Percentiles rank a stretch among this genome's conserved stretches.
These are phyloP conservation scores for Glycine tomentella DNA, from an alignment of 306 rosid genomes.

Conservation along the genomic window DNA sequence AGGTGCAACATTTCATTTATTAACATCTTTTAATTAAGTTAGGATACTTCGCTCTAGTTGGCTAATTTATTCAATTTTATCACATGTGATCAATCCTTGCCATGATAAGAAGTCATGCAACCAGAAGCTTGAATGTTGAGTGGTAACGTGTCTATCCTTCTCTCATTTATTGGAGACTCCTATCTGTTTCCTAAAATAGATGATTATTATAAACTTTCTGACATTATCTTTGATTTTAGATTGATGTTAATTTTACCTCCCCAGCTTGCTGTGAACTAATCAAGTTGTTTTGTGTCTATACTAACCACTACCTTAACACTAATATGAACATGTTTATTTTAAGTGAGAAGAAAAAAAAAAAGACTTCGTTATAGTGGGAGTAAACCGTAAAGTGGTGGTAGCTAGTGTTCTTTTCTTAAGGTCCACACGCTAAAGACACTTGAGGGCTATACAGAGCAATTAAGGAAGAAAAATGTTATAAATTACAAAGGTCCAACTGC, in stretches of 20 bases:
- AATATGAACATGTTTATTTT: slow-evolving; percentile 38
- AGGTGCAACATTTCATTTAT: slow-evolving; percentile 1
- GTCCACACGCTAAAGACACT: slow-evolving; percentile 83
- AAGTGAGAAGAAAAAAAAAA: background rate
- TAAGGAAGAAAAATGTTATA: slow-evolving; percentile 29
- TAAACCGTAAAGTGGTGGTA: slow-evolving; percentile 52
- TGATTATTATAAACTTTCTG: too few species aligned
- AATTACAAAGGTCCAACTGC: slow-evolving; percentile 66
- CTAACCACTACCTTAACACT: background rate
- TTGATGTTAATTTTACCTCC: background rate
- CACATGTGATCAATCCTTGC: too few species aligned
- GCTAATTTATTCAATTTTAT: too few species aligned
- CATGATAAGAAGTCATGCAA: background rate
- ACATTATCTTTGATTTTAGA: too few species aligned
- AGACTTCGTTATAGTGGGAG: slow-evolving; percentile 47
- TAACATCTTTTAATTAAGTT: slow-evolving; percentile 23
- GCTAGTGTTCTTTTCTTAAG: slow-evolving; percentile 48
- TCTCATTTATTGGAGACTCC: too few species aligned
- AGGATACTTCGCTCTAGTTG: background rate
- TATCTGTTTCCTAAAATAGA: background rate
- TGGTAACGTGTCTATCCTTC: background rate
- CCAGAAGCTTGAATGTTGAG: background rate
- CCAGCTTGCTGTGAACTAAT: background rate
- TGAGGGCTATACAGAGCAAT: slow-evolving; percentile 34
- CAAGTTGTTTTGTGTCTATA: slow-evolving; percentile 6